Base-by-base conservation (phyloP, 306 rosid species). In the Begonia loranthoides region DNA sequence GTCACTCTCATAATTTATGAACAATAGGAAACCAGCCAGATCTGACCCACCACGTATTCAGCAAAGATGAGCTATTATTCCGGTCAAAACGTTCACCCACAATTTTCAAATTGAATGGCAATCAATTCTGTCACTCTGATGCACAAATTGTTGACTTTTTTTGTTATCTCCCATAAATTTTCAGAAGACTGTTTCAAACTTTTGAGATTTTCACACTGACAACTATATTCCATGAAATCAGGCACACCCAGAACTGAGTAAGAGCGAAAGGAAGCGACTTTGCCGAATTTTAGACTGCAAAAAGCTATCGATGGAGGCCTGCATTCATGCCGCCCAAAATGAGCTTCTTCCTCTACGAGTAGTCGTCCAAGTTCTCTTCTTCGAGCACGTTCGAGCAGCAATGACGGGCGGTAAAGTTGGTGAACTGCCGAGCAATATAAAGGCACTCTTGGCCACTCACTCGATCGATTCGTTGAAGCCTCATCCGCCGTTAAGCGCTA, bases 291-390 rank as follows among this genome's bases (percentile, higher is more conserved):
- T 92, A 36, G 81, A 92, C 78, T 92, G 99, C 84, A 92, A 86
- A 60, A 92, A 86, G 64, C 84, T 92, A 9, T 80, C 99, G 0
- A 78, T 92, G 88, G 96, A 92, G 73, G 94, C 79, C 7, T 92
- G 99, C 76, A 86, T 92, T 88, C 96, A 92, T 72, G 99, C 99
- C 21, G 96, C 99, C 21, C 99, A 92, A 72, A 92, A 92, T 64
- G 99, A 92, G 66, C 73, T 83, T 9, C 92, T 92, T 5, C 99
- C 99, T n/a, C 60, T 92, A 28, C 70, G 99, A 46, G 94, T 92
- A 15, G 94, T 92, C 54, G 96, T 92, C 51, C 99, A 92, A 83
- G 99, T 92, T 62, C 93, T 92, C 45, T 92, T 92, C 82, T 92
- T 86, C 38, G 99, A 92, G 76, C 99, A 92, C 74, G 88, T 95